Base-by-base conservation (phyloP, 1,139 yeast species). In the Taphrina populina region DNA sequence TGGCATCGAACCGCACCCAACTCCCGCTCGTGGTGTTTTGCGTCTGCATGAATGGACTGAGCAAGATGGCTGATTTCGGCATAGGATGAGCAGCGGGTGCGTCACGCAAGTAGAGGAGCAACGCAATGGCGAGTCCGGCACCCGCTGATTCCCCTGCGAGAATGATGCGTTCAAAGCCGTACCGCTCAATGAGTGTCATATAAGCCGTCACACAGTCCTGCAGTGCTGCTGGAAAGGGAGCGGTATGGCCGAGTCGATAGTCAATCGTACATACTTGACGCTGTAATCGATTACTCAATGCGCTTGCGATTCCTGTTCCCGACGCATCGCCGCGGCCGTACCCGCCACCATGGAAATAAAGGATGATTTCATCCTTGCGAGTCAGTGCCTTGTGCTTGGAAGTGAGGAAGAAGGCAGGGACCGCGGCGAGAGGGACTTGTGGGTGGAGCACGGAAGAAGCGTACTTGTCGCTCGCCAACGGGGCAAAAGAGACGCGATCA, bases 131-230 rank as follows among this genome's bases (percentile, higher is more conserved):
- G 35, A 43, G 47, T 4, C 47, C 47, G 37, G 33, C 47, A 1
- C 47, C 47, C 15, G 47, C 47, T 7, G 47, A 43, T 11, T 43
- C 47, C 2, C 47, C 47, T 11, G 20, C 47, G 19, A 43, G 36
- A 11, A 29, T 2, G 3, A 43, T 30, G 29, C 20, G 27, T 15
- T 20, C 17, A 11, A 20, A 26, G 19, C 33, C 37, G 33, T 43
- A 21, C 8, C 27, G 15, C 21, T 6, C 37, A 5, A 23, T 11
- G 27, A 43, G 32, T 17, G 10, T 21, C 29, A 17, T 23, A 29
- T 43, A 43, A 10, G 36, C 47, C 7, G 47, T 43, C 37, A 43
- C 21, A 13, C 47, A 43, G 47, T 43, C 47, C 47, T 43, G 47
- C 11, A 43, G 37, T 17, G 47, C 47, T 10, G 27, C 47, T 19